Conservation (phyloP, 225 moss, liverwort and hornwort genomes). For the Bryoerythrophyllum caledonicum region DNA sequence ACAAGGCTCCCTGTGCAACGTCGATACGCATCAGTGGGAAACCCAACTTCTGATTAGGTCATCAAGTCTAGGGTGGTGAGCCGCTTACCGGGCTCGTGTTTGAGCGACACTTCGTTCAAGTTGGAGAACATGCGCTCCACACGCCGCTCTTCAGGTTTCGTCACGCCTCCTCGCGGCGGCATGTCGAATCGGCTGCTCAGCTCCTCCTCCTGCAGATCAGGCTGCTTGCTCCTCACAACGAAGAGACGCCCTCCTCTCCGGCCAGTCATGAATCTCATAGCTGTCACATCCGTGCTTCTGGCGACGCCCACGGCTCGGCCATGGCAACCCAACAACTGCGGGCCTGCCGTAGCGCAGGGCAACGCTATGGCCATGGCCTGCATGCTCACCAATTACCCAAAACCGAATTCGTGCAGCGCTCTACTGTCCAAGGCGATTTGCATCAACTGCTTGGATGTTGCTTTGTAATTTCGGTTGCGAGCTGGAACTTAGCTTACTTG, state of each 20-base stretch:
- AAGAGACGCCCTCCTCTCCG: neutral
- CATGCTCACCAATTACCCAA: slow-evolving; percentile 22
- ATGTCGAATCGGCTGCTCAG: slow-evolving; percentile 32
- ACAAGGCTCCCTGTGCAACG: slow-evolving; percentile 70
- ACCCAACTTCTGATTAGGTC: no score
- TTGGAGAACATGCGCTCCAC: slow-evolving; percentile 77
- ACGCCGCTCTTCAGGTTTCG: slow-evolving; percentile 9
- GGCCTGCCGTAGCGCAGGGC: slow-evolving; percentile 21
- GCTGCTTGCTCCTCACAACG: slow-evolving; percentile 36
- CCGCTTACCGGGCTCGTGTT: slow-evolving; percentile 76
- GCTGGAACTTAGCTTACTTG: no score
- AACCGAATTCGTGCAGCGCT: neutral
- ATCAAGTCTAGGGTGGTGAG: neutral
- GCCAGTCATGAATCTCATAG: neutral
- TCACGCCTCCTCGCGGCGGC: slow-evolving; percentile 34
- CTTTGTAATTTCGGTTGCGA: no score
- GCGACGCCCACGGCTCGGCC: slow-evolving; percentile 6
- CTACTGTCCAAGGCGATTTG: no score
- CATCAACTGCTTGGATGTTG: neutral
- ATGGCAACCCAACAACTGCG: slow-evolving; percentile 18
- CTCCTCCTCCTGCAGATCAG: slow-evolving; percentile 40
- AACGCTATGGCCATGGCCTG: slow-evolving; percentile 32
- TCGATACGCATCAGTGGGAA: neutral
- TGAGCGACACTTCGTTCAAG: slow-evolving; percentile 66
- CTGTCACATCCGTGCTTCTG: neutral